Evolutionary conservation across 2,329 filamentous ascomycete genomes (phyloP), one percentile per base, ranked within the genome.

Genomic region (Penicillium sp.): DNA sequence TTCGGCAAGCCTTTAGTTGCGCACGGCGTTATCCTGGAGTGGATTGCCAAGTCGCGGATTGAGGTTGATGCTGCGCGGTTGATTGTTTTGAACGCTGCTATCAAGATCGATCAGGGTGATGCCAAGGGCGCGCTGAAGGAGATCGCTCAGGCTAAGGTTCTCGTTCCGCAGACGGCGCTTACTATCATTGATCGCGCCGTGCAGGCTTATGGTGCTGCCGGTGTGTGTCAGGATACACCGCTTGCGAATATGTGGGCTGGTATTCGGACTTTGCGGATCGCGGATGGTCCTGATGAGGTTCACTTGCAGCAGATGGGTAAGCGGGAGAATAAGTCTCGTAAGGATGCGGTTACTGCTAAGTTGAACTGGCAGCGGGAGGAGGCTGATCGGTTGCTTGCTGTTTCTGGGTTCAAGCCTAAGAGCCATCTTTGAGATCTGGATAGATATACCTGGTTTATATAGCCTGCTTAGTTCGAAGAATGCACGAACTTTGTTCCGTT

Each of bases 251-350:
- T 92, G 84, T 96, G 90, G 86, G 86, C 90, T 19, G 78, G 82
- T 58, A 89, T 91, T 68, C 82, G 91, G 56, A 96, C 92, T 7
- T 81, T 96, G 75, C 82, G 90, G 58, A 84, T 96, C 64, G 91
- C 91, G 0, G 94, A 99, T 75, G 94, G 94, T 0, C 94, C 94
- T 0, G 94, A 99, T 76, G 94, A 99, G 84, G 94, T 97, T 58
- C 94, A 95, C 74, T 76, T 92, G 76, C 61, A 79, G 73, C 74
- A 78, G 77, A 67, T 82, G 75, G 75, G 85, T 71, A 62, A 77
- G 78, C 64, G 84, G 79, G 64, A 84, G 80, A 78, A 83, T 73
- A 69, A 78, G 73, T 56, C 79, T 73, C 64, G 79, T 63, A 73
- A 76, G 71, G 70, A 78, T 69, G 62, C 73, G 59, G 58, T 75